These are phyloP conservation scores for Neurospora pannonica DNA, from an alignment of 495 filamentous ascomycete genomes.

Conservation along the genomic window DNA sequence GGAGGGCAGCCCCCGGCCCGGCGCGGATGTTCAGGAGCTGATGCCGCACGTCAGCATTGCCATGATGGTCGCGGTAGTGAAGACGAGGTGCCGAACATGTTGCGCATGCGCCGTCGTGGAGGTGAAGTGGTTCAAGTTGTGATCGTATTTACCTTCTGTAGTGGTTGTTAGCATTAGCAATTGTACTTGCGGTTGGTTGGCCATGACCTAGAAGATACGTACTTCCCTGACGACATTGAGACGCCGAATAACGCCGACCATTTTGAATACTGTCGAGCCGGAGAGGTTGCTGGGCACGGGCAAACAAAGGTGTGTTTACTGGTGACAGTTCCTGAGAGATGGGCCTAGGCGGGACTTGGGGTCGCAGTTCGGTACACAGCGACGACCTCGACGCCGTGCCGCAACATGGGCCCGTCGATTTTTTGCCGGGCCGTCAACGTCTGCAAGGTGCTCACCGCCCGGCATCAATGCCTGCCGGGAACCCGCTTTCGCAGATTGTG, in stretches of 20 bases:
- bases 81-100: not conserved
- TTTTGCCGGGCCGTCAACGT: not conserved
- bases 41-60: not conserved
- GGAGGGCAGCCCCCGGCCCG: conserved; percentile 72
- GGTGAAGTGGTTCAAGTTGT: conserved; percentile 1
- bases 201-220: conserved; percentile 28
- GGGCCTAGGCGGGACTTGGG: not conserved
- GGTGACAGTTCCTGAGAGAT: not conserved
- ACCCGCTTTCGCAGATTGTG: not conserved
- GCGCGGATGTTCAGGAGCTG: conserved; percentile 63
- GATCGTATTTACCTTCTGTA: conserved; percentile 26
- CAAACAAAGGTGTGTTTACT: not conserved
- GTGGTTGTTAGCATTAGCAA: conserved; percentile 9
- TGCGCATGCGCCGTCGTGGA: conserved; percentile 2
- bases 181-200: not conserved
- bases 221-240: conserved; percentile 71
- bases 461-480: not conserved
- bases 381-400: not conserved
- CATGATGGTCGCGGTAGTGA: not conserved
- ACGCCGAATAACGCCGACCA: conserved; percentile 72
- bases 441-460: not conserved
- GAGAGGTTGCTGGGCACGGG: not conserved
- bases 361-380: not conserved
- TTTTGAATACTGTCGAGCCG: conserved; percentile 33
- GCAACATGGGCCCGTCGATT: not conserved